Conservation (phyloP, 2,329 filamentous ascomycete species). For the Cercospora sojina region DNA sequence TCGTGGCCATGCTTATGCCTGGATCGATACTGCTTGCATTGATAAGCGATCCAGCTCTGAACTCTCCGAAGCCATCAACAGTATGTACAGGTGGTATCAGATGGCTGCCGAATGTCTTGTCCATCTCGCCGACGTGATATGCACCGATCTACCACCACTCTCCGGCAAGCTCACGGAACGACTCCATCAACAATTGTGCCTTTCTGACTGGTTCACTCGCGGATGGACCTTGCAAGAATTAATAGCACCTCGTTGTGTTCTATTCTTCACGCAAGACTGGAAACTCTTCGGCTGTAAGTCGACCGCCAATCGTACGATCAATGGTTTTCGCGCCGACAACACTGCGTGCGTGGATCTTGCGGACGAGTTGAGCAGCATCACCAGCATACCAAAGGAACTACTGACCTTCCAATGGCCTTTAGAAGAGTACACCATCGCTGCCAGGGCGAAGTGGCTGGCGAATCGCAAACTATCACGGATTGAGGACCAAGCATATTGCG, state of each 20-base stretch:
- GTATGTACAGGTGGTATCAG: conserved; percentile 21
- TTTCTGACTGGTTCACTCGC: conserved; percentile 7
- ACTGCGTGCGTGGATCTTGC: background rate
- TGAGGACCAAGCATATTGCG: conserved; percentile 48
- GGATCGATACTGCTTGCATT: conserved; percentile 32
- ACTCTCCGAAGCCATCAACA: conserved; percentile 27
- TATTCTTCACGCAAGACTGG: conserved; percentile 9
- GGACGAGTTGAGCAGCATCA: background rate
- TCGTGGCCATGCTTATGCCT: conserved; percentile 11
- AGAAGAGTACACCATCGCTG: background rate
- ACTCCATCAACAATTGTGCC: background rate
- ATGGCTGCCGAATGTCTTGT: background rate
- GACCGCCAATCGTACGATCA: background rate
- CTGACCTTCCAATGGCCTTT: background rate
- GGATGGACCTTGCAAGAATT: conserved; percentile 3
- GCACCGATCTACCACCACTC: background rate
- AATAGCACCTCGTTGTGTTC: conserved; percentile 1
- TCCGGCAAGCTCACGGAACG: background rate
- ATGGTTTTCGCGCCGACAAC: background rate
- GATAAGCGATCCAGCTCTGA: conserved; percentile 27
- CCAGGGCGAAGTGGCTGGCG: conserved; percentile 17
- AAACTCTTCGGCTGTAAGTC: background rate
- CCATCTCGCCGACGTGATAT: conserved; percentile 3
- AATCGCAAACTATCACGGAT: conserved; percentile 15
- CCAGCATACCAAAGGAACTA: background rate